These are phyloP conservation scores for Kluyveromyces siamensis DNA, from an alignment of 805 yeast genomes.

Conservation along the genomic window DNA sequence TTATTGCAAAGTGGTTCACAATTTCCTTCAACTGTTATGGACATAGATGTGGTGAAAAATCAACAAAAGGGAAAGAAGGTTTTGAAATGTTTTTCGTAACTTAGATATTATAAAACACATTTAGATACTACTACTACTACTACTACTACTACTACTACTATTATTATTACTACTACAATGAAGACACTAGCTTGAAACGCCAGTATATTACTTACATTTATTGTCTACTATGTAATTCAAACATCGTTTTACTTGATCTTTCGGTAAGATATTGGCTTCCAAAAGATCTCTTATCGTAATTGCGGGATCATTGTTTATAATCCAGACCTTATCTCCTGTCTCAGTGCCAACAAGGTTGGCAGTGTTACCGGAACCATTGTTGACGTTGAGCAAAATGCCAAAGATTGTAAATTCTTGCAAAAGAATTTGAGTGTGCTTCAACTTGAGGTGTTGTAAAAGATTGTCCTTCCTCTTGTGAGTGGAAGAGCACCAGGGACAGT, in stretches of 20 bases:
- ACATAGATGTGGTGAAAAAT: too few relatives aligned
- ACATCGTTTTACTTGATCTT: slow-evolving; percentile 1
- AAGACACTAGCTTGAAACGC: neutral
- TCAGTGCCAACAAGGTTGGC: neutral
- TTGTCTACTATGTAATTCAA: neutral
- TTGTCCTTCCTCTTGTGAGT: slow-evolving; percentile 28
- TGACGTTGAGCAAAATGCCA: slow-evolving; percentile 1
- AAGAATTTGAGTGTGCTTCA: slow-evolving; percentile 22
- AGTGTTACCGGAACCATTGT: slow-evolving; percentile 3
- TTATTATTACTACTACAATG: too few relatives aligned
- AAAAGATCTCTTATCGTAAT: neutral
- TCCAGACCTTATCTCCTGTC: neutral
- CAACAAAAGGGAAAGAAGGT: too few relatives aligned
- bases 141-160: too few relatives aligned
- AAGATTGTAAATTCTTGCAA: slow-evolving; percentile 12
- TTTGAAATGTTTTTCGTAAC: too few relatives aligned
- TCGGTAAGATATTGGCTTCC: slow-evolving; percentile 1
- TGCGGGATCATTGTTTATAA: slow-evolving; percentile 1
- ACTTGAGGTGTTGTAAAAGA: slow-evolving; percentile 24
- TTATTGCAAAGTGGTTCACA: too few relatives aligned
- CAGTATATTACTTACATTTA: neutral
- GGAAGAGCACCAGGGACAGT: slow-evolving; percentile 25
- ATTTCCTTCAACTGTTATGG: too few relatives aligned
- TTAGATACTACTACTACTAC: too few relatives aligned
- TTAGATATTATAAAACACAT: too few relatives aligned